Conservation (phyloP, 148 eudicot genomes). For the Silene uniflora region DNA sequence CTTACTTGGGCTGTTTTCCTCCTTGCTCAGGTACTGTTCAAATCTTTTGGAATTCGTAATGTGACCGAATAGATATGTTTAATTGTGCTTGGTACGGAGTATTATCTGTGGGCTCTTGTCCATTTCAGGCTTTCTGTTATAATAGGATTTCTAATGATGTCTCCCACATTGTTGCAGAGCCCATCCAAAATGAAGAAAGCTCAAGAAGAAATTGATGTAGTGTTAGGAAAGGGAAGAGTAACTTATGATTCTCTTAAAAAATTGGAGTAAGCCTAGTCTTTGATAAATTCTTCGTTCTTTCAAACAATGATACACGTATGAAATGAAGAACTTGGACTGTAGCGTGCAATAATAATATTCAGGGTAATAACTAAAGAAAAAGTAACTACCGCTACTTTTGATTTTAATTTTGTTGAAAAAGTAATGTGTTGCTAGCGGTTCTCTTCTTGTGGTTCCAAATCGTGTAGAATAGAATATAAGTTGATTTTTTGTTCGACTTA, state of each 20-base stretch:
- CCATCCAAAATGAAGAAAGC: slow-evolving; percentile 98
- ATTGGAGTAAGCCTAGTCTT: slow-evolving; percentile 43
- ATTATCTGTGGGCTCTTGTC: neutral
- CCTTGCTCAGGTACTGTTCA: slow-evolving; percentile 64
- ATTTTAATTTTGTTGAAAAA: neutral
- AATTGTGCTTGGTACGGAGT: neutral
- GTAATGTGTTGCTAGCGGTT: neutral
- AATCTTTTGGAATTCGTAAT: neutral
- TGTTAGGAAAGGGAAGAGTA: slow-evolving; percentile 56
- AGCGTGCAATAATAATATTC: neutral
- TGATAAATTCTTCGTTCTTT: neutral
- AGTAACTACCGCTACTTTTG: neutral
- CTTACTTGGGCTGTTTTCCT: slow-evolving; percentile 96
- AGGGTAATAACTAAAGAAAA: neutral
- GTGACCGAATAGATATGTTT: too few relatives aligned
- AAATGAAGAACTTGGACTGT: neutral
- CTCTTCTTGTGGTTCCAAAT: neutral
- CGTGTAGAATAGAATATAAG: too few relatives aligned
- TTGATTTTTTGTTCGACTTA: neutral
- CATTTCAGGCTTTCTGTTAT: neutral
- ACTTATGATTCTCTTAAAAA: slow-evolving; percentile 76
- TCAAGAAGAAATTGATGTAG: slow-evolving; percentile 83
- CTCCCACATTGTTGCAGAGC: slow-evolving; percentile 38
- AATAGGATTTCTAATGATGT: slow-evolving; percentile 14
- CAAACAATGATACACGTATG: neutral